Evolutionary conservation across 768 basidiomycete genomes (phyloP), one percentile per base, ranked within the genome.

Genomic region (Terana coerulea): DNA sequence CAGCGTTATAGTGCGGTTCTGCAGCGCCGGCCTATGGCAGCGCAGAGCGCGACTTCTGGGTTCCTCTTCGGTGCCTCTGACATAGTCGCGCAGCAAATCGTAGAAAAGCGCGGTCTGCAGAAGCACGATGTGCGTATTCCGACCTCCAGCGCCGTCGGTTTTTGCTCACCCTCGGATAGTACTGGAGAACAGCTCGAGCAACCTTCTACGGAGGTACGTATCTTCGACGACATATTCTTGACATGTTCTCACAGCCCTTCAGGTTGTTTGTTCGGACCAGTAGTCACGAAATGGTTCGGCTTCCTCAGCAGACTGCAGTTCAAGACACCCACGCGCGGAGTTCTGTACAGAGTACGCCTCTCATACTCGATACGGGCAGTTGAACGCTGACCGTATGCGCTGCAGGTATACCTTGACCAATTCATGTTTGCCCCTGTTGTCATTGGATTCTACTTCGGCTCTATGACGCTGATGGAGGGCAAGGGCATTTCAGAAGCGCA

Each of bases 371-470:
- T 30, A 40, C 19, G 26, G 19, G 2, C 5, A 37, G 25, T 7
- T n/a, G 35, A 33, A 25, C 46, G 29, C 24, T 44, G 46, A 30
- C 45, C 47, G 33, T 15, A 1, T 14, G 24, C 28, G 35, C 9
- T 36, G 43, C 62, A 86, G 88, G 88, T 91, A 5, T 88, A 78
- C 68, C 74, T 94, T 24, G 93, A 95, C 65, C 93, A 95, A 69
- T 78, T 80, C 5, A 59, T 89, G 11, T 71, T 91, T 41, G 86
- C 90, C 1, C 92, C 93, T 74, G 76, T 67, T 39, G 71, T 70
- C 26, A 69, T 84, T 36, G 75, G 69, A 29, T 71, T 75, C 49
- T 84, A 84, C 69, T 85, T 92, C 65, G 80, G 83, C 10, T 78
- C 83, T 0, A 91, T 92, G 86, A 83, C 86, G 29, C 62, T 88